Evolutionary conservation across 208 protist species (phyloP).

Genomic region (Polymyxa betae): DNA sequence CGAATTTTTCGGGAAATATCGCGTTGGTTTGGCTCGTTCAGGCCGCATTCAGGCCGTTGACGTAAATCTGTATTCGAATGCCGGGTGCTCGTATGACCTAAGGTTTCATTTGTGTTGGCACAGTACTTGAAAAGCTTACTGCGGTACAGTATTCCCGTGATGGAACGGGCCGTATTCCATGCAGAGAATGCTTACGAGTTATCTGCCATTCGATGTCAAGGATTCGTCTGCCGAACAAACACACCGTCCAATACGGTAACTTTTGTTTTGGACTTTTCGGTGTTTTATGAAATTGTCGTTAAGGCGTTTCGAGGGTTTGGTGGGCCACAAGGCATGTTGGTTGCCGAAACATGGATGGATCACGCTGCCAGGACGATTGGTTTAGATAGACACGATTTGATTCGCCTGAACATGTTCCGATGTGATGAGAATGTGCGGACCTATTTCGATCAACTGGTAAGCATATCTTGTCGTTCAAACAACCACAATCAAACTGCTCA

Average conservation of each 20-base stretch:
- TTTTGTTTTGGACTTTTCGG: not conserved
- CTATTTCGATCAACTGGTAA: slow-evolving; percentile 32
- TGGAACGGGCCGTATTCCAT: slow-evolving; percentile 76
- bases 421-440: not conserved
- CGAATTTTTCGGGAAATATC: slow-evolving; percentile 75
- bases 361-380: slow-evolving; percentile 68
- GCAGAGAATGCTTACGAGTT: slow-evolving; percentile 81
- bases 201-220: slow-evolving; percentile 69
- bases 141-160: slow-evolving; percentile 66
- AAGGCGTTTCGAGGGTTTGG: slow-evolving; percentile 83
- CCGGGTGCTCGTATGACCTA: slow-evolving; percentile 76
- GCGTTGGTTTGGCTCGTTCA: slow-evolving; percentile 70
- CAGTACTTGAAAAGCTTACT: not conserved
- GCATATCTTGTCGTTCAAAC: not conserved
- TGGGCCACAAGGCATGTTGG: slow-evolving; percentile 77
- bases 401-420: slow-evolving; percentile 54
- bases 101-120: not conserved
- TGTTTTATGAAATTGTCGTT: not conserved
- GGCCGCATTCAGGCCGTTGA: slow-evolving; percentile 70
- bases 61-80: slow-evolving; percentile 72
- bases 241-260: slow-evolving; percentile 77
- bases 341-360: slow-evolving; percentile 75
- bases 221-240: slow-evolving; percentile 77
- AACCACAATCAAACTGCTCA: not conserved
- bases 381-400: slow-evolving; percentile 48